Conservation (phyloP, 768 basidiomycete species). For the Hirschioporus abietinus region DNA sequence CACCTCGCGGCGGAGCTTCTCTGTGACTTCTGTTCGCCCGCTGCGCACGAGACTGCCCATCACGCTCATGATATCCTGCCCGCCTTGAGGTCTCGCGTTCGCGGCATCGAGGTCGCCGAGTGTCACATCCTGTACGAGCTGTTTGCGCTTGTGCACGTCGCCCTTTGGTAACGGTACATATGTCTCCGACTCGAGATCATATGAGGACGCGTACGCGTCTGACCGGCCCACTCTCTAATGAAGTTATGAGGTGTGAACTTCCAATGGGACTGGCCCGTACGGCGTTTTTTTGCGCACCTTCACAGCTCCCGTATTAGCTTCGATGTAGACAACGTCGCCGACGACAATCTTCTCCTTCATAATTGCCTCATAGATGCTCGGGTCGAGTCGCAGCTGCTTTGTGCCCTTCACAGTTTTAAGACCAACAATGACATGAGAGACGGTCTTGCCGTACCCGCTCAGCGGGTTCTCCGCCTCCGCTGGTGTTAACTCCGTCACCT, state of each 20-base stretch:
- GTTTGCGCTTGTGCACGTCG: slow-evolving; percentile 93
- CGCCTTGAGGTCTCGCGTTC: slow-evolving; percentile 91
- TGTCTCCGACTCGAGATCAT: slow-evolving; percentile 96
- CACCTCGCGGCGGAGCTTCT: slow-evolving; percentile 91
- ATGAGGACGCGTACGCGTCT: slow-evolving; percentile 96
- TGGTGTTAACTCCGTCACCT: slow-evolving; percentile 95
- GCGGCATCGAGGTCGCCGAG: slow-evolving; percentile 94
- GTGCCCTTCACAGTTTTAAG: slow-evolving; percentile 89
- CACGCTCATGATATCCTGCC: slow-evolving; percentile 51
- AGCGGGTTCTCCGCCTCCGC: slow-evolving; percentile 96
- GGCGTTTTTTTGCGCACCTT: slow-evolving; percentile 50
- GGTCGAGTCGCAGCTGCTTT: slow-evolving; percentile 91
- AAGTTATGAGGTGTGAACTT: slow-evolving; percentile 1
- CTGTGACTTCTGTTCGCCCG: slow-evolving; percentile 92
- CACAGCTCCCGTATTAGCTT: slow-evolving; percentile 90
- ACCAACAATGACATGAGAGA: slow-evolving; percentile 95
- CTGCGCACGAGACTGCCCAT: slow-evolving; percentile 79
- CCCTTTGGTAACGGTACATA: slow-evolving; percentile 97
- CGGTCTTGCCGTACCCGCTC: slow-evolving; percentile 96
- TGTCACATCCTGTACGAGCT: slow-evolving; percentile 92
- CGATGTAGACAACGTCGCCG: slow-evolving; percentile 96
- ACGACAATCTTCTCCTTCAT: slow-evolving; percentile 95
- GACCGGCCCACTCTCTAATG: slow-evolving; percentile 90
- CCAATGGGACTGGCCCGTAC: neutral
- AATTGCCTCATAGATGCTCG: slow-evolving; percentile 94